These are phyloP conservation scores for Pseudonitzschia pungens DNA, from an alignment of 108 stramenopile genomes.

Conservation along the genomic window DNA sequence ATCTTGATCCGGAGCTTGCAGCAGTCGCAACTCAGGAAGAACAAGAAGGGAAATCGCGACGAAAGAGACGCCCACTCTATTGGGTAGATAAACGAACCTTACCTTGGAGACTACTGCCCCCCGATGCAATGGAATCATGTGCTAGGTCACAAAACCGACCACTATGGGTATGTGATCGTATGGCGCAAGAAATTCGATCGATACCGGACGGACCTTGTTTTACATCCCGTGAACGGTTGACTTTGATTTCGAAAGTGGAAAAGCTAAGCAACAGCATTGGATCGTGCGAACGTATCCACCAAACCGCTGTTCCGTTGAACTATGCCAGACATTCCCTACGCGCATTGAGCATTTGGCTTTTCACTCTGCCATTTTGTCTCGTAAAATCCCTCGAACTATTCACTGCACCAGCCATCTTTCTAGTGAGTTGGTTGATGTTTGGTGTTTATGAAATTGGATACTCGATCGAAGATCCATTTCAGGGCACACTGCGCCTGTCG, in stretches of 20 bases:
- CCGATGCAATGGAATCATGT: constrained; percentile 65
- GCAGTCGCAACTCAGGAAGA: constrained; percentile 72
- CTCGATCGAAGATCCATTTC: constrained; percentile 95
- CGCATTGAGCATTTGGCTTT: constrained; percentile 88
- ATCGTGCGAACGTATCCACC: constrained; percentile 91
- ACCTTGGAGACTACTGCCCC: constrained; percentile 78
- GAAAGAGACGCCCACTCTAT: constrained; percentile 64
- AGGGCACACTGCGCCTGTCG: constrained; percentile 77
- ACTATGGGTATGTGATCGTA: constrained; percentile 83
- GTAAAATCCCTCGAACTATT: constrained; percentile 73
- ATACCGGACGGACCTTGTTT: constrained; percentile 71
- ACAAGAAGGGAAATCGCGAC: constrained; percentile 50
- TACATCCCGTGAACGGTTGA: constrained; percentile 80
- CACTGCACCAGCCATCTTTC: constrained; percentile 81
- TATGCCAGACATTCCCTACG: constrained; percentile 93
- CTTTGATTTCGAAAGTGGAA: constrained; percentile 73
- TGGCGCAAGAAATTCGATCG: constrained; percentile 65
- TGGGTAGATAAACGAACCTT: constrained; percentile 85
- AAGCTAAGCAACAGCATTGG: constrained; percentile 71
- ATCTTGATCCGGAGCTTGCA: constrained; percentile 30
- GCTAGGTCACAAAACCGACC: constrained; percentile 88
- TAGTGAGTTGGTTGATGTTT: constrained; percentile 91
- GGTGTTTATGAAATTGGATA: constrained; percentile 94
- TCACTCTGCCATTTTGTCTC: constrained; percentile 87
- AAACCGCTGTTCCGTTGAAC: constrained; percentile 93